Evolutionary conservation across 257 asterid genomes (phyloP).

Genomic region (Marsdenia floribunda): DNA sequence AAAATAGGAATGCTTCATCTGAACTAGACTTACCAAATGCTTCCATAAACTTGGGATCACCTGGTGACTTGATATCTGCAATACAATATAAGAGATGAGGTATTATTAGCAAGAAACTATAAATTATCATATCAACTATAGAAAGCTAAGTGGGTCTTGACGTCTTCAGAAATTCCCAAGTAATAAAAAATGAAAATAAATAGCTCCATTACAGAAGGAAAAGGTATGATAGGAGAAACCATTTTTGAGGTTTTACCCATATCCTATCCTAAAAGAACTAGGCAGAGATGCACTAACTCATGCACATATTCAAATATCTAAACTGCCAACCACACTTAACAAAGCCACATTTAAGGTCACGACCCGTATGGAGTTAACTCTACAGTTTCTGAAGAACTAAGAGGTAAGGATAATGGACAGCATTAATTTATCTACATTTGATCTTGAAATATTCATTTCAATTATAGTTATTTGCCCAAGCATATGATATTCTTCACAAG

Average conservation of each 20-base stretch:
- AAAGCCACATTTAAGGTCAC: neutral
- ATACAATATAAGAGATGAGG: slow-evolving; percentile 5
- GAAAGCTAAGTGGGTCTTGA: neutral
- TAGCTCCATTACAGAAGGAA: neutral
- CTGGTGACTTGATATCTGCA: slow-evolving; percentile 84
- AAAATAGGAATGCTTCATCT: neutral
- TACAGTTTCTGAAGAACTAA: neutral
- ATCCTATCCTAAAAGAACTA: neutral
- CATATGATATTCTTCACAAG: neutral
- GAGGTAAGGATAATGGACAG: neutral
- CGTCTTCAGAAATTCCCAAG: neutral
- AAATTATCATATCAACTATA: neutral
- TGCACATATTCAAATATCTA: neutral
- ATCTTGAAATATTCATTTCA: neutral
- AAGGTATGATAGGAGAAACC: neutral
- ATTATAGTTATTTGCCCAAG: neutral
- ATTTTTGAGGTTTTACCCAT: neutral
- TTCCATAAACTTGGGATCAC: slow-evolving; percentile 85
- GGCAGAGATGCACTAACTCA: neutral
- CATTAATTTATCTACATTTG: neutral
- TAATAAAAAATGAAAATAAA: neutral
- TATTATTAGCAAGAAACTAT: slow-evolving; percentile 9
- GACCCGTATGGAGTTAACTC: neutral
- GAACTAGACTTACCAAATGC: slow-evolving; percentile 69
- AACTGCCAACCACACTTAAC: neutral